These are phyloP conservation scores for Henckelia pumila DNA, from an alignment of 257 asterid species.

Conservation along the genomic window DNA sequence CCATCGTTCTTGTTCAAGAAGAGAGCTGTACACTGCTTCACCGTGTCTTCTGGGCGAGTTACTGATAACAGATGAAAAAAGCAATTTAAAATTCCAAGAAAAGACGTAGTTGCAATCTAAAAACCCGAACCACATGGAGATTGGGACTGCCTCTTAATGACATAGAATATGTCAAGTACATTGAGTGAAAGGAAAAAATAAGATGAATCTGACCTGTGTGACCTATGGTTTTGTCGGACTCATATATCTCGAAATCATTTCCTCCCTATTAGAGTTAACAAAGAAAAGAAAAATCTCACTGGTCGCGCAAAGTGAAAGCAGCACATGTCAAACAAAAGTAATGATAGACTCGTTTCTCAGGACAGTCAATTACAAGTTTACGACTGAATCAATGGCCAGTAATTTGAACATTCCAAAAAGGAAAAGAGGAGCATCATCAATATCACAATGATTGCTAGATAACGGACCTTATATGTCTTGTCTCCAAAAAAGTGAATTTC, in stretches of 20 bases:
- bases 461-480: conserved; percentile 53
- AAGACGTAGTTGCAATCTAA: neutral
- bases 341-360: too few relatives aligned
- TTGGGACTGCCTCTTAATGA: too few relatives aligned
- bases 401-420: too few relatives aligned
- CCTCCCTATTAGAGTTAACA: too few relatives aligned
- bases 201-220: conserved; percentile 67
- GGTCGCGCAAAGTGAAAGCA: neutral
- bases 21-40: conserved; percentile 56
- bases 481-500: conserved; percentile 96
- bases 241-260: conserved; percentile 82
- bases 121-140: too few relatives aligned
- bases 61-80: conserved; percentile 39
- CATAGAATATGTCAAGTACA: neutral
- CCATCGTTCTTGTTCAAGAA: conserved; percentile 53
- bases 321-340: neutral
- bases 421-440: too few relatives aligned
- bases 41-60: conserved; percentile 76
- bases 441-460: too few relatives aligned
- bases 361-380: neutral
- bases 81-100: neutral
- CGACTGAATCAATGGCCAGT: too few relatives aligned
- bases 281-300: neutral
- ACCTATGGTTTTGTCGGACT: conserved; percentile 84
- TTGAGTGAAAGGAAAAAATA: neutral